Evolutionary conservation across 2,329 filamentous ascomycete species (phyloP), one percentile per base, ranked within the genome.

Genomic region (Fusarium sp.): DNA sequence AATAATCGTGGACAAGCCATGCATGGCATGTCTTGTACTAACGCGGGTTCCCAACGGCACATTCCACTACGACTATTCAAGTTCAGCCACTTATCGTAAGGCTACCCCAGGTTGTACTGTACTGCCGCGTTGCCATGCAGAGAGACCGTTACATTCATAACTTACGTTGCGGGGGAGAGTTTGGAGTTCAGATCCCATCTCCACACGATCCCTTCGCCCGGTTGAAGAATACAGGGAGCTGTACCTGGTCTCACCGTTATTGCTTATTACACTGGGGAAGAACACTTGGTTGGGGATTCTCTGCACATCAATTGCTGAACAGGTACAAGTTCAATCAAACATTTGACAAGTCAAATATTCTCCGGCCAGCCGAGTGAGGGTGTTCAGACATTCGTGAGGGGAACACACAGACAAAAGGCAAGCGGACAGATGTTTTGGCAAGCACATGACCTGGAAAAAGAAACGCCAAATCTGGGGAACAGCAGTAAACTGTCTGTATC

Each of bases 171-270:
- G 73, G 73, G 71, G 70, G 68, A 72, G 59, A 61, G 63, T 68
- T 67, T 50, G 63, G 62, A 62, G 63, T 64, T 65, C 69, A 64
- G 63, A 60, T 59, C 29, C 24, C 49, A 75, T 74, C 73, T 63
- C 73, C 73, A 74, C 73, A 75, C 63, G 50, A 68, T 73, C 73
- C 73, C 56, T 75, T 75, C 72, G 70, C 62, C 73, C 73, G 73
- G 61, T 42, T 64, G 59, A 60, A 45, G 50, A 27, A 55, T 38
- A 63, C 59, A 47, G 43, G 42, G 29, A 47, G 22, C 15, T 24
- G 10, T 24, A 24, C 18, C 20, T 27, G 65, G 49, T 44, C 62
- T 71, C 66, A 64, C 72, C 68, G 73, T 72, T 52, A 29, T 62
- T 51, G 34, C 65, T 72, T 55, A 22, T 62, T 51, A 44, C 68